phyloP scores from a whole-genome alignment of 164 flowering plant species.

The Dillenia turbinata region DNA sequence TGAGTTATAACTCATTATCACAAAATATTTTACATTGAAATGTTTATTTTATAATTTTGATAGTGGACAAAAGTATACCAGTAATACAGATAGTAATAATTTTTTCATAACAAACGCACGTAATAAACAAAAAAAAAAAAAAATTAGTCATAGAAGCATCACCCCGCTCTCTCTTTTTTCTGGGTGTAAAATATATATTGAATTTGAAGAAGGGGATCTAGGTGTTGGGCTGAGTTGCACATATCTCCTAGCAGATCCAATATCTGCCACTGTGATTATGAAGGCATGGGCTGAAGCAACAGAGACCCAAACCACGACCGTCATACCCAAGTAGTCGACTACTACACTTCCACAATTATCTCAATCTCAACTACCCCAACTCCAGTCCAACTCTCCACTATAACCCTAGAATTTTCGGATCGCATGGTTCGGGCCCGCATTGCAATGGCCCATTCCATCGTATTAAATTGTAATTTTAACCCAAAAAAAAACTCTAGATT shows the following conservation, averaged over 20 bases:
- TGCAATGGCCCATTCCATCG: slow-evolving; percentile 18
- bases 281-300: slow-evolving; percentile 63
- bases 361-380: slow-evolving; percentile 1
- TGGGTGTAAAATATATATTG: too few relatives aligned
- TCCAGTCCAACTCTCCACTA: slow-evolving; percentile 20
- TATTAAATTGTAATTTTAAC: too few relatives aligned
- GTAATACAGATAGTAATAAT: too few relatives aligned
- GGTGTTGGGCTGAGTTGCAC: slow-evolving; percentile 77
- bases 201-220: slow-evolving; percentile 51
- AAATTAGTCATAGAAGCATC: too few relatives aligned
- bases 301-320: slow-evolving; percentile 12
- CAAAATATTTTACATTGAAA: too few relatives aligned
- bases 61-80: too few relatives aligned
- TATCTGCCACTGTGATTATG: slow-evolving; percentile 42
- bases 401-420: slow-evolving; percentile 38
- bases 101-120: too few relatives aligned
- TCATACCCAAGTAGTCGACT: slow-evolving; percentile 26
- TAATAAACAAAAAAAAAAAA: too few relatives aligned
- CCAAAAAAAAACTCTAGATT: too few relatives aligned
- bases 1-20: too few relatives aligned
- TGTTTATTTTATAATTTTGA: too few relatives aligned
- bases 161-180: too few relatives aligned
- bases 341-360: slow-evolving; percentile 32
- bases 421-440: slow-evolving; percentile 47
- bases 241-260: slow-evolving; percentile 65